A percentile compares a stretch with the other conserved stretches of the same genome.
phyloP scores from a whole-genome alignment of 2,329 filamentous ascomycete genomes.

The Diplocarpon rosae region DNA sequence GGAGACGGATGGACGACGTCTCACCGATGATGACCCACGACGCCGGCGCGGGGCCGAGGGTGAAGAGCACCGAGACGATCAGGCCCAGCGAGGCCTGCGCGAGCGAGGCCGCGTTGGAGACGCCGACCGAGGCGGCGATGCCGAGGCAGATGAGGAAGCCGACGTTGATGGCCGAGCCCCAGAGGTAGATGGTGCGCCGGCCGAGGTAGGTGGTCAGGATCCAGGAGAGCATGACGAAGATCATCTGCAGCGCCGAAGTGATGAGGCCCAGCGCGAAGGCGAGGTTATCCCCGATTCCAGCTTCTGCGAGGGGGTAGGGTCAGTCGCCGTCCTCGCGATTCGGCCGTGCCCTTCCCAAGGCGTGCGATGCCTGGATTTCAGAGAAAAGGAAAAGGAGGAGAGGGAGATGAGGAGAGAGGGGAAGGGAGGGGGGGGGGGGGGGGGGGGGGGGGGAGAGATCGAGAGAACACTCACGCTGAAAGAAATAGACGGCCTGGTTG shows the following conservation, averaged over 20 bases:
- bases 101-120: slow-evolving; percentile 30
- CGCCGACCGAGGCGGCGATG: slow-evolving; percentile 42
- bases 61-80: slow-evolving; percentile 55
- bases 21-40: slow-evolving; percentile 59
- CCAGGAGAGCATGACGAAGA: slow-evolving; percentile 58
- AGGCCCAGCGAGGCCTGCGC: slow-evolving; percentile 53
- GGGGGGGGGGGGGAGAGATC: too few species aligned
- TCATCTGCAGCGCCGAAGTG: slow-evolving; percentile 48
- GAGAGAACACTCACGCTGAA: slow-evolving; percentile 24
- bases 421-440: too few species aligned
- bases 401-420: too few species aligned
- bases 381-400: too few species aligned
- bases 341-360: too few species aligned
- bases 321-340: too few species aligned
- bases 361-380: too few species aligned
- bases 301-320: slow-evolving; percentile 36
- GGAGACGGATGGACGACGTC: slow-evolving; percentile 52
- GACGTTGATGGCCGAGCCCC: slow-evolving; percentile 43
- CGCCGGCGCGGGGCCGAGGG: slow-evolving; percentile 48
- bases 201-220: slow-evolving; percentile 52
- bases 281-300: slow-evolving; percentile 41
- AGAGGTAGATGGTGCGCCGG: slow-evolving; percentile 53
- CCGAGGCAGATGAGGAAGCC: slow-evolving; percentile 46
- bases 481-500: slow-evolving; percentile 32
- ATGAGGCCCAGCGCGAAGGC: slow-evolving; percentile 54